These are phyloP conservation scores for Psilocybe cyanescens DNA, from an alignment of 768 basidiomycete genomes.

Conservation along the genomic window DNA sequence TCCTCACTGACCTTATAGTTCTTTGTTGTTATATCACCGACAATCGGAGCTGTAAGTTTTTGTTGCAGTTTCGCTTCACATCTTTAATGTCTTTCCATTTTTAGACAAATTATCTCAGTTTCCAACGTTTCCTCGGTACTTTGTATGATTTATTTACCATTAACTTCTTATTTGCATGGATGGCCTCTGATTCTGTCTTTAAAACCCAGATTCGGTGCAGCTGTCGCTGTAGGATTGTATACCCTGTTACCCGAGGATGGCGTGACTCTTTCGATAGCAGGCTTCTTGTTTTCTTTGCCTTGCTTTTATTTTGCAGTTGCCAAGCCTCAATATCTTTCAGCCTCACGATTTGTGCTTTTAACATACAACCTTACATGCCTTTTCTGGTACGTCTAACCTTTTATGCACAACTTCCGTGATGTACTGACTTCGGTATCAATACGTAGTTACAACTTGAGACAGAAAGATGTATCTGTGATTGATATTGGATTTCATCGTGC, in stretches of 20 bases:
- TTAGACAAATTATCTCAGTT: constrained; percentile 83
- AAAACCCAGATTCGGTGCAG: constrained; percentile 69
- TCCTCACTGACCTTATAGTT: constrained; percentile 47
- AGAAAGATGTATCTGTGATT: constrained; percentile 60
- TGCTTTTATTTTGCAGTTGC: constrained; percentile 92
- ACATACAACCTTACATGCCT: constrained; percentile 90
- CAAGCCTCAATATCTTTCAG: constrained; percentile 74
- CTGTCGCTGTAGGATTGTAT: constrained; percentile 74
- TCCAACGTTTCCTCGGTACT: constrained; percentile 87
- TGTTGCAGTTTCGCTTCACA: background rate
- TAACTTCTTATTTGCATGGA: background rate
- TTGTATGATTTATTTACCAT: constrained; percentile 50
- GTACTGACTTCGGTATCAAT: background rate
- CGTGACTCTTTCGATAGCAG: constrained; percentile 75
- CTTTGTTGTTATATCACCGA: constrained; percentile 90
- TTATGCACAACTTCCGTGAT: background rate
- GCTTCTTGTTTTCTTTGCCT: constrained; percentile 89
- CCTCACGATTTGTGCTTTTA: constrained; percentile 79
- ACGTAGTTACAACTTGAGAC: constrained; percentile 78
- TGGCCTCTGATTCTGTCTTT: constrained; percentile 3
- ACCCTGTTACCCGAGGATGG: constrained; percentile 78
- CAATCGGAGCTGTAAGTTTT: constrained; percentile 74
- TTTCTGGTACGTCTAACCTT: constrained; percentile 49
- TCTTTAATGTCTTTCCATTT: constrained; percentile 5
- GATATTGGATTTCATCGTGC: constrained; percentile 80